These are phyloP conservation scores for Penicillium oxalicum DNA, from an alignment of 2,329 filamentous ascomycete species.

Conservation along the genomic window DNA sequence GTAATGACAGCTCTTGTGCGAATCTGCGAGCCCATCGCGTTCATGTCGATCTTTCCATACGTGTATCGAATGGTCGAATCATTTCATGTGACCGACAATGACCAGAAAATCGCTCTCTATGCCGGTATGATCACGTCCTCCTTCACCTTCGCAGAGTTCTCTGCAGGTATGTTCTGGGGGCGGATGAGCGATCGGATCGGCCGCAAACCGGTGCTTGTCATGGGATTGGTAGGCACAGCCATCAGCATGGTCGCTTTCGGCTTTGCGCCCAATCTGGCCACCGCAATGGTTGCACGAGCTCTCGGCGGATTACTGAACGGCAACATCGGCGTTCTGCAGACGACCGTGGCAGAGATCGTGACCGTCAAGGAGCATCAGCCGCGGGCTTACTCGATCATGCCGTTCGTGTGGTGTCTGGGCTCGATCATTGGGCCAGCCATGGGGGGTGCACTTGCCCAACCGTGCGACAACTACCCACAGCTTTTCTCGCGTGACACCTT, in stretches of 20 bases:
- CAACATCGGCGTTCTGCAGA: conserved; percentile 92
- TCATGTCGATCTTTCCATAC: conserved; percentile 99
- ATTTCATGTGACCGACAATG: conserved; percentile 75
- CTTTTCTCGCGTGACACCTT: conserved; percentile 68
- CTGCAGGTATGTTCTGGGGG: conserved; percentile 88
- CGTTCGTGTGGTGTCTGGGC: conserved; percentile 95
- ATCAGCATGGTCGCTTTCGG: conserved; percentile 91
- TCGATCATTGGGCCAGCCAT: conserved; percentile 90
- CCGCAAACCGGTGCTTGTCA: conserved; percentile 84
- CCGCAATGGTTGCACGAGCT: conserved; percentile 80
- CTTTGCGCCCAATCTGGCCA: conserved; percentile 73
- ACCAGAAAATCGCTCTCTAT: conserved; percentile 79
- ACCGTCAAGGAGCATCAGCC: conserved; percentile 91
- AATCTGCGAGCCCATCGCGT: conserved; percentile 97
- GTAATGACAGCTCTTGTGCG: conserved; percentile 67
- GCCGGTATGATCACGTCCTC: conserved; percentile 94
- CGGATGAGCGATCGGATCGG: conserved; percentile 85
- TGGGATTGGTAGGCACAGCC: conserved; percentile 83
- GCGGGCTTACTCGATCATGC: conserved; percentile 94
- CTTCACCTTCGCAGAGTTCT: conserved; percentile 93
- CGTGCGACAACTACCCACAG: conserved; percentile 72
- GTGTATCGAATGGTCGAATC: conserved; percentile 96
- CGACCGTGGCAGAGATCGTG: conserved; percentile 88
- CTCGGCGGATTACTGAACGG: conserved; percentile 89
- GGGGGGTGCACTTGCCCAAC: conserved; percentile 81